Conservation (phyloP, 2,329 filamentous ascomycete species). For the Harringtonia aguacate region DNA sequence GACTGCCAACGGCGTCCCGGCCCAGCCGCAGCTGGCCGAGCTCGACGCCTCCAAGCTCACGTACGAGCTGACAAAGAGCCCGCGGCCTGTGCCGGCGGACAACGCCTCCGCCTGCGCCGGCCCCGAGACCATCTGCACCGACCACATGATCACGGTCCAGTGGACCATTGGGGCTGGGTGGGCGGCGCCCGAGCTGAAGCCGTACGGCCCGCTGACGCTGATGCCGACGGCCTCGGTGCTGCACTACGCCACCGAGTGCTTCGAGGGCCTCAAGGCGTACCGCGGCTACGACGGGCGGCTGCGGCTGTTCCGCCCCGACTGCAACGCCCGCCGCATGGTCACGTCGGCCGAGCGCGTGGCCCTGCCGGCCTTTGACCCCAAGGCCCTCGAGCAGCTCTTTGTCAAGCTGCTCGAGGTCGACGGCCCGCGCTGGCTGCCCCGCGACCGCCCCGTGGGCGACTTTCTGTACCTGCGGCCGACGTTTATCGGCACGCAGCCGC, state of each 20-base stretch:
- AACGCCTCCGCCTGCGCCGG: conserved; percentile 35
- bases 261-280: conserved; percentile 77
- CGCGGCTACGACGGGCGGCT: conserved; percentile 66
- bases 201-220: conserved; percentile 67
- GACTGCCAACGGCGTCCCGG: conserved; percentile 18
- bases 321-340: conserved; percentile 57
- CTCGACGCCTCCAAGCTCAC: conserved; percentile 53
- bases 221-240: conserved; percentile 73
- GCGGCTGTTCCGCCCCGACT: conserved; percentile 66
- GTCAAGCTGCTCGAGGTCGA: conserved; percentile 61
- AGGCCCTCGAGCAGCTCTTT: conserved; percentile 65
- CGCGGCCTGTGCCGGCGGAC: conserved; percentile 38
- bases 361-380: conserved; percentile 61
- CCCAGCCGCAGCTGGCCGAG: conserved; percentile 37
- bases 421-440: conserved; percentile 69
- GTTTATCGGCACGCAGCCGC: conserved; percentile 71
- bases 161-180: conserved; percentile 61
- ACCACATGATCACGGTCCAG: conserved; percentile 75
- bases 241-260: conserved; percentile 87
- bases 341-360: conserved; percentile 56
- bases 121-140: conserved; percentile 52
- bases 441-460: conserved; percentile 45
- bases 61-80: conserved; percentile 39
- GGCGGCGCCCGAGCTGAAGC: conserved; percentile 61
- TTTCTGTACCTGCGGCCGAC: conserved; percentile 83